phyloP scores from a whole-genome alignment of 495 filamentous ascomycete genomes.

The Neurospora sublineolata region DNA sequence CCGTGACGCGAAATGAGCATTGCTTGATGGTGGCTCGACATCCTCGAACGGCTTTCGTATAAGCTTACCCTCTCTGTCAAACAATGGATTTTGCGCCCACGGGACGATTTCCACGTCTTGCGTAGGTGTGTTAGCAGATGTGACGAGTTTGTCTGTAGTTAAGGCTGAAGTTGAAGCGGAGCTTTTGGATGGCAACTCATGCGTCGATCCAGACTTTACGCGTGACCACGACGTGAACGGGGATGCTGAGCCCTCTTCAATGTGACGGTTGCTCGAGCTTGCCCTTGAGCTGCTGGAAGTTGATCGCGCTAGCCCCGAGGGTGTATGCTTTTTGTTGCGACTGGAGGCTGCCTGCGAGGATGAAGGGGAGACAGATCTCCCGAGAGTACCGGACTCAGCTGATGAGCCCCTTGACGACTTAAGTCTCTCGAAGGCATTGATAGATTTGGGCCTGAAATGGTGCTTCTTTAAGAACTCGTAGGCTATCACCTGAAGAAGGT shows the following conservation, averaged over 20 bases:
- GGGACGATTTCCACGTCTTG: conserved; percentile 5
- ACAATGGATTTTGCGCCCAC: conserved; percentile 6
- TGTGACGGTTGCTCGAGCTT: not conserved
- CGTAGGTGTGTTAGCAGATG: not conserved
- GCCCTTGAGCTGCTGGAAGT: not conserved
- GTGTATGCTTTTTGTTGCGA: not conserved
- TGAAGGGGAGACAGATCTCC: not conserved
- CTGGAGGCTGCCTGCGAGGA: not conserved
- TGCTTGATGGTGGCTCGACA: conserved; percentile 3
- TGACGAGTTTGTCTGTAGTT: not conserved
- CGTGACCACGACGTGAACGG: conserved; percentile 56
- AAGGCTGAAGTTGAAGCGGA: not conserved
- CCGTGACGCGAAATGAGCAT: not conserved
- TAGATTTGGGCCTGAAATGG: conserved; percentile 43
- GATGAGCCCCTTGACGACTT: not conserved
- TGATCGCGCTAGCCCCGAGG: not conserved
- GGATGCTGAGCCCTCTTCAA: conserved; percentile 13
- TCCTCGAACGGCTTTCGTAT: conserved; percentile 29
- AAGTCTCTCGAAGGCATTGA: conserved; percentile 13
- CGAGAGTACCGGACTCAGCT: not conserved
- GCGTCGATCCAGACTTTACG: conserved; percentile 44
- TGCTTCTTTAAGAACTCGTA: conserved; percentile 59
- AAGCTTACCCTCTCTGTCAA: conserved; percentile 23
- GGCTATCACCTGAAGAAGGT: conserved; percentile 52
- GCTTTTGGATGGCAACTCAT: not conserved